Conservation (phyloP, 1,139 yeast genomes). For the Lodderomyces beijingensis region DNA sequence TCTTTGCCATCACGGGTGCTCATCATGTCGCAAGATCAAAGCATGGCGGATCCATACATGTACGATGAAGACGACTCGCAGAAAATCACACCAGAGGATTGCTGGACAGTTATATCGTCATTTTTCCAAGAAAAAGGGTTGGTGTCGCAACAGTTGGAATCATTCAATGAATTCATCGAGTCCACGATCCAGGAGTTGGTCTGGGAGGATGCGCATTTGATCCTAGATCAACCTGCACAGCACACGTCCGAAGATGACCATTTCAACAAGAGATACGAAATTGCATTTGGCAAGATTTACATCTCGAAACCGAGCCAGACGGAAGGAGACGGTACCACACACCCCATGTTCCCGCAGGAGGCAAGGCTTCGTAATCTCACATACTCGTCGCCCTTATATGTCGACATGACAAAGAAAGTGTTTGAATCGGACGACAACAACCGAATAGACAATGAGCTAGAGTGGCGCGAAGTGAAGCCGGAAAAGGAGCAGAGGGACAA, state of each 20-base stretch:
- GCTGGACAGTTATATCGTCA: slow-evolving; percentile 97
- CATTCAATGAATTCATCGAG: slow-evolving; percentile 96
- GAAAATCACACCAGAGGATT: slow-evolving; percentile 94
- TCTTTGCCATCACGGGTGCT: no score
- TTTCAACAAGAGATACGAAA: slow-evolving; percentile 87
- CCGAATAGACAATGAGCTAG: slow-evolving; percentile 56
- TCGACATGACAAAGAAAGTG: slow-evolving; percentile 90
- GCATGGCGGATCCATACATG: slow-evolving; percentile 52
- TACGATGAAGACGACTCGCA: slow-evolving; percentile 56
- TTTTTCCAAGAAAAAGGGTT: slow-evolving; percentile 95
- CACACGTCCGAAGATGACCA: slow-evolving; percentile 89
- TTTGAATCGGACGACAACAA: slow-evolving; percentile 74
- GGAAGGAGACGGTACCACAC: slow-evolving; percentile 99
- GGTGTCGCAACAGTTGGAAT: slow-evolving; percentile 96
- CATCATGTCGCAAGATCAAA: slow-evolving; percentile 13
- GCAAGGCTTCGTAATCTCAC: slow-evolving; percentile 95
- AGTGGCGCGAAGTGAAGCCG: slow-evolving; percentile 59
- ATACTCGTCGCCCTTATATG: slow-evolving; percentile 92
- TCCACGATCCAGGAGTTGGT: slow-evolving; percentile 95
- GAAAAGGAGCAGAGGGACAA: slow-evolving; percentile 58
- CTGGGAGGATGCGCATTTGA: slow-evolving; percentile 91
- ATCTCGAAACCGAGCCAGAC: slow-evolving; percentile 97
- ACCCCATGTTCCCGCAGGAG: slow-evolving; percentile 97
- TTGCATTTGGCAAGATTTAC: slow-evolving; percentile 93
- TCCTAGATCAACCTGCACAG: slow-evolving; percentile 97